phyloP scores from a whole-genome alignment of 306 rosid species.

The Citrullus mucosospermus region DNA sequence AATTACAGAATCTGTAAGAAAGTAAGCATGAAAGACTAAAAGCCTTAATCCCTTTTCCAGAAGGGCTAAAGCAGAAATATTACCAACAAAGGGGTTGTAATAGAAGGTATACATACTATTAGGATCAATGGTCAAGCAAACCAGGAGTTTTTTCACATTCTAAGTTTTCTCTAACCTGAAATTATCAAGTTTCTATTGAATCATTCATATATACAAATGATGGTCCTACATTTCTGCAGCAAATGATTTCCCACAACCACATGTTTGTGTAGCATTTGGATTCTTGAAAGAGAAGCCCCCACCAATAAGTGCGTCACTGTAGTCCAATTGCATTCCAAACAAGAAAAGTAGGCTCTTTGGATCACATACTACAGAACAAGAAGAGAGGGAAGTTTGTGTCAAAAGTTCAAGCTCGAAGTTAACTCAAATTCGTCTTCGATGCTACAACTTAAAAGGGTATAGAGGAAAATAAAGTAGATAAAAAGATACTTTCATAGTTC shows the following conservation, averaged over 20 bases:
- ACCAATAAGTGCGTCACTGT: slow-evolving; percentile 90
- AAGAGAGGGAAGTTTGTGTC: neutral
- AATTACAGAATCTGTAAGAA: neutral
- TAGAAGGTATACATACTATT: neutral
- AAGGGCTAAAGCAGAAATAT: neutral
- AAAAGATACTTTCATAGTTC: neutral
- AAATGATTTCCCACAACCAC: slow-evolving; percentile 98
- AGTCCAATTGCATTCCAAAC: slow-evolving; percentile 92
- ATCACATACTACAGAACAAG: slow-evolving; percentile 63
- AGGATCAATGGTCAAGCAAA: neutral
- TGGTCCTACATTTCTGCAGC: slow-evolving; percentile 61
- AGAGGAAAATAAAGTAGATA: neutral
- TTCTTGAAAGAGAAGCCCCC: slow-evolving; percentile 95
- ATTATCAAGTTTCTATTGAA: neutral
- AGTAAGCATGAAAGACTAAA: neutral
- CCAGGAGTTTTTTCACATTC: neutral
- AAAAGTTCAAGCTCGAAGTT: neutral
- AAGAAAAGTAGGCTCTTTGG: slow-evolving; percentile 89
- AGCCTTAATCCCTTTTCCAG: neutral
- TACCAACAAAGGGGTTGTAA: neutral
- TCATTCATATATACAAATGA: slow-evolving; percentile 16
- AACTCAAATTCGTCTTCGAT: neutral
- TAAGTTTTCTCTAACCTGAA: neutral
- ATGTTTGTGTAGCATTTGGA: slow-evolving; percentile 91
- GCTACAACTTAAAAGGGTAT: neutral